Base-by-base conservation (phyloP, 2,329 filamentous ascomycete species). In the Botrytis medusae region DNA sequence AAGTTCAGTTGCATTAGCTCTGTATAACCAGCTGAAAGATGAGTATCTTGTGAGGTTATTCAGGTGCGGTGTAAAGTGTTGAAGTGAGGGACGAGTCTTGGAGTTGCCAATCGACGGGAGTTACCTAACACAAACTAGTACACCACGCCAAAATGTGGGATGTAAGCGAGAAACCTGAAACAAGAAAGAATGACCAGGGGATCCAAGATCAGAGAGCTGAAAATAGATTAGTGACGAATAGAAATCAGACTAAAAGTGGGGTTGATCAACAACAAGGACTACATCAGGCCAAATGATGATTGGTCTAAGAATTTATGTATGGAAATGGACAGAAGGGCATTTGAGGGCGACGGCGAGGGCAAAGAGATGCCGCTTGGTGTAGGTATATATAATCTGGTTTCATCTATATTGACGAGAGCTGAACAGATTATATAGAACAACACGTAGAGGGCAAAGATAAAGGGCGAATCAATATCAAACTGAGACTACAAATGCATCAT, bases 131-230 rank as follows among this genome's bases (percentile, higher is more conserved):
- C 51, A 57, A 57, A 29, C 51, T 54, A 25, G 16, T 57, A n/a
- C 37, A 60, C n/a, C 34, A 20, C 37, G 44, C 65, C 34, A 25
- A 40, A 72, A 73, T 73, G 71, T 73, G 71, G 71, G 71, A 69
- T 72, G 70, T 72, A 72, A 72, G 70, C 70, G 70, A 73, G 44
- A 62, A 61, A 73, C 34, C 42, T 73, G 71, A 73, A 73, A 73
- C 71, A 73, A 69, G 42, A 44, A 10, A 51, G 16, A 12, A 16
- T 60, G 29, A 37, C 48, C 40, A 59, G 40, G 70, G 14, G 18
- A 6, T 67, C 42, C 34, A 34, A 34, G 34, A 34, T 40, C n/a
- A 8, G 9, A 5, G 32, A 32, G n/a, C 34, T 46, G n/a, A 29
- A 72, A 44, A 59, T 20, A 57, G 61, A 44, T 59, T 59, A 72